Evolutionary conservation across 2,329 filamentous ascomycete species (phyloP).

Genomic region (Emericellopsis atlantica): DNA sequence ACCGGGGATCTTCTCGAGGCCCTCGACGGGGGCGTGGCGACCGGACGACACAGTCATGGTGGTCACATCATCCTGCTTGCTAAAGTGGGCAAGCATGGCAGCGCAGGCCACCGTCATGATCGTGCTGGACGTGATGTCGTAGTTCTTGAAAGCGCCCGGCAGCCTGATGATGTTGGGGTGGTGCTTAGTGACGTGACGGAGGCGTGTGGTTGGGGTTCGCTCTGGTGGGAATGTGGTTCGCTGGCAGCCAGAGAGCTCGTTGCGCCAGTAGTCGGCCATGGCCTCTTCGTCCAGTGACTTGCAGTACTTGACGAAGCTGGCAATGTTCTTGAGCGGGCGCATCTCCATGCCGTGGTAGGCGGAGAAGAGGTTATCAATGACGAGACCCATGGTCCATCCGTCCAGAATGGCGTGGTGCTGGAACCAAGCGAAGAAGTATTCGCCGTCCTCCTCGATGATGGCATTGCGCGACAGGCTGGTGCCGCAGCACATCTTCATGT

Average conservation of each 20-base stretch:
- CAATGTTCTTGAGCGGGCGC: constrained; percentile 9
- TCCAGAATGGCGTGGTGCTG: constrained; percentile 8
- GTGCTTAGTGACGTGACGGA: background rate
- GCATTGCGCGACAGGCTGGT: constrained; percentile 5
- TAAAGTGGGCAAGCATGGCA: background rate
- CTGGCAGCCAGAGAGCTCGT: constrained; percentile 1
- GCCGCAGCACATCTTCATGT: constrained; percentile 4
- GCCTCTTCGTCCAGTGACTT: constrained; percentile 12
- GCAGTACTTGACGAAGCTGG: constrained; percentile 26
- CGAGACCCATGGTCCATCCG: constrained; percentile 7
- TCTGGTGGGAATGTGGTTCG: background rate
- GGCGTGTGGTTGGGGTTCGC: constrained; percentile 2
- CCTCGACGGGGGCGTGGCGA: background rate
- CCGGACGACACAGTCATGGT: constrained; percentile 5
- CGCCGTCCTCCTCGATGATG: constrained; percentile 1
- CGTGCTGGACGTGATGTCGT: background rate
- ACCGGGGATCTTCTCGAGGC: constrained; percentile 1
- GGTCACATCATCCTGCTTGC: constrained; percentile 1
- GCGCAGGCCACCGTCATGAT: background rate
- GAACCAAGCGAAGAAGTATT: constrained; percentile 1
- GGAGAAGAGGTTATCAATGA: background rate
- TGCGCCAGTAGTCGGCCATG: background rate
- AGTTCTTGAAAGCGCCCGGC: background rate
- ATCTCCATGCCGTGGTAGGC: background rate
- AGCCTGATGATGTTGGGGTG: background rate